Evolutionary conservation across 2,329 filamentous ascomycete genomes (phyloP).

Genomic region (Aspergillus neotritici): DNA sequence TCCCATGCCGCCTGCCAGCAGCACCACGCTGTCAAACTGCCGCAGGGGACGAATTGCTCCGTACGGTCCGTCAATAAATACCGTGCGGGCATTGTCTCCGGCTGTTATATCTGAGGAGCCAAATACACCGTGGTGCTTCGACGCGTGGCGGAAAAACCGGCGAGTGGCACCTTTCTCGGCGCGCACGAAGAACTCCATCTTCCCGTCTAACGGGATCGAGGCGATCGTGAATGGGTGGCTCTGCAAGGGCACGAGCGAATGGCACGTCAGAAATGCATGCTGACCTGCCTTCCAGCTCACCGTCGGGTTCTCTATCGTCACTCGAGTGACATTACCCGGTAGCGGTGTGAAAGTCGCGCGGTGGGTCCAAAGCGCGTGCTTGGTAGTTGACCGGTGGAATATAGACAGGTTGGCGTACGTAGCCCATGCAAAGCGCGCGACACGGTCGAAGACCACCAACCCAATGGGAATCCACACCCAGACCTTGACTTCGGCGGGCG

Average conservation of each 20-base stretch:
- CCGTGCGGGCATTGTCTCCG: conserved; percentile 24
- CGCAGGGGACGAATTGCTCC: conserved; percentile 47
- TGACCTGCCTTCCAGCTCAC: conserved; percentile 58
- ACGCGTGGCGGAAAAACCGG: conserved; percentile 48
- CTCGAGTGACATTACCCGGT: conserved; percentile 50
- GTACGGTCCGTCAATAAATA: conserved; percentile 53
- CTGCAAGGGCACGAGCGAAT: conserved; percentile 52
- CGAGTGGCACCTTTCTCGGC: conserved; percentile 50
- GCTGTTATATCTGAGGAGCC: conserved; percentile 12
- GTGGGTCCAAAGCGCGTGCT: conserved; percentile 33
- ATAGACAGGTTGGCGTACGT: conserved; percentile 39
- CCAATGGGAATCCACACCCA: conserved; percentile 46
- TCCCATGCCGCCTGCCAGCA: conserved; percentile 57
- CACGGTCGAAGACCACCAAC: conserved; percentile 43
- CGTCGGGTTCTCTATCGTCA: conserved; percentile 52
- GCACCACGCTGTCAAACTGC: conserved; percentile 57
- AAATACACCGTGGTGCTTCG: conserved; percentile 32
- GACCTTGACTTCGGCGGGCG: conserved; percentile 38
- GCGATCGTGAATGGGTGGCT: conserved; percentile 61
- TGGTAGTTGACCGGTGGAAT: conserved; percentile 28
- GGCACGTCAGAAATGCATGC: conserved; percentile 57
- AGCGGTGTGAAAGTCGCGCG: conserved; percentile 46
- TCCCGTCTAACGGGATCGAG: conserved; percentile 50
- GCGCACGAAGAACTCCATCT: conserved; percentile 53
- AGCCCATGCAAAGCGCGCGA: conserved; percentile 32